These are phyloP conservation scores for Coniophora puteana DNA, from an alignment of 1,284 basidiomycete genomes.

Conservation along the genomic window DNA sequence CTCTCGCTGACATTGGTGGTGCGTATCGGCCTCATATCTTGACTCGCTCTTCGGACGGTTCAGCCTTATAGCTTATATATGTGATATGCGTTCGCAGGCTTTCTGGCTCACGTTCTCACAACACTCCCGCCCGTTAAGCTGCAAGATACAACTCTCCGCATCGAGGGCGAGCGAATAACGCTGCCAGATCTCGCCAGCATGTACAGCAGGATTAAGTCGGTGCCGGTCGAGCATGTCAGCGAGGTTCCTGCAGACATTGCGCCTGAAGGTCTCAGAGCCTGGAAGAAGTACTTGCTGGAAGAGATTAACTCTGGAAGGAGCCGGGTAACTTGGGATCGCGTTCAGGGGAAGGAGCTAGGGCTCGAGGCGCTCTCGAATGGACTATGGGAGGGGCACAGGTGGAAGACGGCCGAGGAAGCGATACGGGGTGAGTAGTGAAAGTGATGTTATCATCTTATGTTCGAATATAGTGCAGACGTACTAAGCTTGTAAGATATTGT, in stretches of 20 bases:
- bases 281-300: constrained; percentile 25
- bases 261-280: too few species aligned
- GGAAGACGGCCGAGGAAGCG: constrained; percentile 24
- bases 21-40: constrained; percentile 6
- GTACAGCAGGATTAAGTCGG: constrained; percentile 18
- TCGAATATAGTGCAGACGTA: too few species aligned
- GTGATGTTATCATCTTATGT: too few species aligned
- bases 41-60: neutral
- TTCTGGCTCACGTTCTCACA: constrained; percentile 32
- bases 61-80: neutral
- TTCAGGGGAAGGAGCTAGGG: constrained; percentile 19
- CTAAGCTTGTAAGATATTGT: too few species aligned
- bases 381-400: constrained; percentile 24
- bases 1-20: constrained; percentile 30
- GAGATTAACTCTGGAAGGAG: constrained; percentile 19
- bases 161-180: constrained; percentile 33
- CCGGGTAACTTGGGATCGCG: constrained; percentile 28
- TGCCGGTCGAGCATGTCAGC: constrained; percentile 19
- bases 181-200: constrained; percentile 20
- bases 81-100: constrained; percentile 16
- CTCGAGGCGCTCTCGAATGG: constrained; percentile 21
- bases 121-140: constrained; percentile 25
- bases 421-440: too few species aligned
- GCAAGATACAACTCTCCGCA: constrained; percentile 27
- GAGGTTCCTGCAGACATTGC: constrained; percentile 26